Evolutionary conservation across 2,329 filamentous ascomycete genomes (phyloP).

Genomic region (Cladophialophora bantiana): DNA sequence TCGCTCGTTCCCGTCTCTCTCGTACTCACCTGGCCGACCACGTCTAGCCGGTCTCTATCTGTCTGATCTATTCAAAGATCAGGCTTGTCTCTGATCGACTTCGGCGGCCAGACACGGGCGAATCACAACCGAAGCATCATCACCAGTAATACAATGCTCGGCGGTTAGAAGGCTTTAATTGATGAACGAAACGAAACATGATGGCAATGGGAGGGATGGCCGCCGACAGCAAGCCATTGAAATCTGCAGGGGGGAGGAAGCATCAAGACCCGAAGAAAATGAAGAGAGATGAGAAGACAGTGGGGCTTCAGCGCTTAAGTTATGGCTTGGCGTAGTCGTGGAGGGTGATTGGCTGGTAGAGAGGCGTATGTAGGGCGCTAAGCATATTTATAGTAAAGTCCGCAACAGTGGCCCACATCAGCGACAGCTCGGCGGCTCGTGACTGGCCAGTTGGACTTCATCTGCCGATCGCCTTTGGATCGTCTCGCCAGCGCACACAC

Average conservation of each 20-base stretch:
- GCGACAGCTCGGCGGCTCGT: not conserved
- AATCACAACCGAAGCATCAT: conserved; percentile 8
- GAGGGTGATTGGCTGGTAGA: not conserved
- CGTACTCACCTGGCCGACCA: not conserved
- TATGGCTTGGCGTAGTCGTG: not conserved
- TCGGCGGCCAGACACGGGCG: not conserved
- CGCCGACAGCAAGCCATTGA: not conserved
- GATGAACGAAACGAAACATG: conserved; percentile 10
- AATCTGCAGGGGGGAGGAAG: not conserved
- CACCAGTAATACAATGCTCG: conserved; percentile 4
- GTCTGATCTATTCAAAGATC: conserved; percentile 18
- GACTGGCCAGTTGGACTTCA: not conserved
- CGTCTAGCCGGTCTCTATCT: not conserved
- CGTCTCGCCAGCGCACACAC: conserved; percentile 1
- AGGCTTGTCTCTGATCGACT: conserved; percentile 8
- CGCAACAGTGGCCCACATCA: not conserved
- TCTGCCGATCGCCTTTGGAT: conserved; percentile 10
- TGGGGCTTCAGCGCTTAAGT: not conserved
- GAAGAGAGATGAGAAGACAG: conserved; percentile 6
- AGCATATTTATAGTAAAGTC: conserved; percentile 4
- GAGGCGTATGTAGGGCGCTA: conserved; percentile 5
- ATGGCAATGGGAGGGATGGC: not conserved
- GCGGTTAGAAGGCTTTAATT: conserved; percentile 20
- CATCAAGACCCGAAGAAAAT: too few species aligned
- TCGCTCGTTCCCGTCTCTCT: not conserved